Percentiles rank a stretch among this genome's conserved stretches.
Conservation (phyloP, 768 basidiomycete species). For the Naganishia vaughanmartiniae region DNA sequence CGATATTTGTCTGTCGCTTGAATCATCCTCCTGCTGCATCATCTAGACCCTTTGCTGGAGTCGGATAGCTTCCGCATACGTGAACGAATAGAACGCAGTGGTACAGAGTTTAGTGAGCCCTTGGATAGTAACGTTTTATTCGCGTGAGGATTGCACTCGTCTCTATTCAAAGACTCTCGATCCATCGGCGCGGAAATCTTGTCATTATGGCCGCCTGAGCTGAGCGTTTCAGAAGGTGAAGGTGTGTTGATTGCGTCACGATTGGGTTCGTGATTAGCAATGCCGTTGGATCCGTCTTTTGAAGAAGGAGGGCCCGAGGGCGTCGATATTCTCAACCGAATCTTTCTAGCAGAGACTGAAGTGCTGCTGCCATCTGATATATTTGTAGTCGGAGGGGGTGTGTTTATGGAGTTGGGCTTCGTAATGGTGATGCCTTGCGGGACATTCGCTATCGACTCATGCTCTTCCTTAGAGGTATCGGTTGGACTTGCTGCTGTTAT, state of each 20-base stretch:
- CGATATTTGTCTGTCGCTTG: not conserved
- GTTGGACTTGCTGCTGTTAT: not conserved
- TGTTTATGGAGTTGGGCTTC: not conserved
- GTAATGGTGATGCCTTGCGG: not conserved
- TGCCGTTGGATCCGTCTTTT: not conserved
- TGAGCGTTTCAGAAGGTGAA: not conserved
- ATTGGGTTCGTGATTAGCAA: not conserved
- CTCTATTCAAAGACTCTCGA: not conserved
- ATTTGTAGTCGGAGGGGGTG: not conserved
- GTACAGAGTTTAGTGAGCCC: not conserved
- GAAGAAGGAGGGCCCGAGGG: not conserved
- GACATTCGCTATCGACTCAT: not conserved
- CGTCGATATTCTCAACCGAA: slow-evolving; percentile 13
- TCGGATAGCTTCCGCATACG: not conserved
- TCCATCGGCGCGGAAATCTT: not conserved
- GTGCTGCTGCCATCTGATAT: not conserved
- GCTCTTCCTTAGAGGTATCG: not conserved
- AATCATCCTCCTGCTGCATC: not conserved
- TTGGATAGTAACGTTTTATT: not conserved
- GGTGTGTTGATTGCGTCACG: not conserved
- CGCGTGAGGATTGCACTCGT: not conserved
- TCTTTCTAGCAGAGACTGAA: slow-evolving; percentile 12
- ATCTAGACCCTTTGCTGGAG: not conserved
- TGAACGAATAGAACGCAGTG: not conserved
- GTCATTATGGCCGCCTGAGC: not conserved